A percentile compares a stretch with the other conserved stretches of the same genome.
Evolutionary conservation across 805 yeast species (phyloP).

Genomic region (Candida khao-thaluensis): DNA sequence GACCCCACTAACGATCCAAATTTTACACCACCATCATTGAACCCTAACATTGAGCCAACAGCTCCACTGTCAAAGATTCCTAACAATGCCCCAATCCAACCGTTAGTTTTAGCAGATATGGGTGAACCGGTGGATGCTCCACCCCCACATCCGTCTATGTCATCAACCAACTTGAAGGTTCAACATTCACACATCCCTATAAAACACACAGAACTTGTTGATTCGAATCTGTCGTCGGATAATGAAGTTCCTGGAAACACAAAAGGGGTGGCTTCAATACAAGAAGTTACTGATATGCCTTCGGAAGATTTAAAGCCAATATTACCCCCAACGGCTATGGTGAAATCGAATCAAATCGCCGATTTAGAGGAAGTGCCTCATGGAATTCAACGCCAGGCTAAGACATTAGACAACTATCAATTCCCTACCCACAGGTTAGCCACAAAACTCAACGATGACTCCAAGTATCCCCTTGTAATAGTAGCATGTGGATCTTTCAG

Average conservation of each 20-base stretch:
- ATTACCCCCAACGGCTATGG: constrained; percentile 14
- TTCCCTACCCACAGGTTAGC: constrained; percentile 90
- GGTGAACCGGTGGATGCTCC: constrained; percentile 75
- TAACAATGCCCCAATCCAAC: constrained; percentile 71
- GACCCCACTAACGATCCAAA: constrained; percentile 93
- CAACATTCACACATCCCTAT: constrained; percentile 45
- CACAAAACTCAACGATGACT: constrained; percentile 62
- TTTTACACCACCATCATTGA: constrained; percentile 79
- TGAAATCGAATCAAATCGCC: constrained; percentile 46
- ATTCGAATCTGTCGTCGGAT: constrained; percentile 15
- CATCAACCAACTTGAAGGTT: constrained; percentile 3
- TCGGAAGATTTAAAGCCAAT: constrained; percentile 1
- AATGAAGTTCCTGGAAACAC: background rate
- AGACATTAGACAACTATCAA: constrained; percentile 58
- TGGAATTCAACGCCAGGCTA: constrained; percentile 88
- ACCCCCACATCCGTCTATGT: constrained; percentile 46
- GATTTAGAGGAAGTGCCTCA: constrained; percentile 97
- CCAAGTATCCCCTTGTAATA: constrained; percentile 84
- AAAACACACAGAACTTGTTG: constrained; percentile 53
- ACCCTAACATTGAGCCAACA: constrained; percentile 58
- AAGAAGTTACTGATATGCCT: background rate
- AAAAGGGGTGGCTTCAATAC: background rate
- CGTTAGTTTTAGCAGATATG: constrained; percentile 72
- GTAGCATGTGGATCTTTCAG: constrained; percentile 98
- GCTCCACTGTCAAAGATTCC: constrained; percentile 73